Evolutionary conservation across 352 stramenopile genomes (phyloP).

Genomic region (Globisporangium ultimum): DNA sequence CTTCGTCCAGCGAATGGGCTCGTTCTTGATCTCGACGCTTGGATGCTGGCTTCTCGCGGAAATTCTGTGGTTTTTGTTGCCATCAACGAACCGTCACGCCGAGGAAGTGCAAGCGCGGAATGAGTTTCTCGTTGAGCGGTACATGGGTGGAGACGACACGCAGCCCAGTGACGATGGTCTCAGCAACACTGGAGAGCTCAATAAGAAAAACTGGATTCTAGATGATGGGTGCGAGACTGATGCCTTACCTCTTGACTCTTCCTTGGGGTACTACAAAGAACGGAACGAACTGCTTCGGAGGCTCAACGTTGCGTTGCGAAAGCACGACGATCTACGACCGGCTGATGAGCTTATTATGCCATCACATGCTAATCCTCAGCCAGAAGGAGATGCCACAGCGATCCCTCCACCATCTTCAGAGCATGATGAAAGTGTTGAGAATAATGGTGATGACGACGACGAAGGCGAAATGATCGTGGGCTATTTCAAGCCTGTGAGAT

Average conservation of each 20-base stretch:
- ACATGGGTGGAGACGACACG: conserved; percentile 28
- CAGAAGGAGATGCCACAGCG: no score
- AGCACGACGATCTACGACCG: conserved; percentile 11
- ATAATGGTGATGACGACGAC: not conserved
- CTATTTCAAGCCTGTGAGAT: conserved; percentile 25
- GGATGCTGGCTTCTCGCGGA: conserved; percentile 29
- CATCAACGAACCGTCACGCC: conserved; percentile 17
- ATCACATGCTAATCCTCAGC: no score
- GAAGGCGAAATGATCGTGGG: conserved; percentile 32
- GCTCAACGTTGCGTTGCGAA: conserved; percentile 34
- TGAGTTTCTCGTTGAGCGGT: conserved; percentile 40
- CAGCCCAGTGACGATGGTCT: conserved; percentile 7
- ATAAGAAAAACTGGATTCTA: conserved; percentile 6
- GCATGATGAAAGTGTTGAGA: not conserved
- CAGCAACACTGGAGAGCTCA: conserved; percentile 1
- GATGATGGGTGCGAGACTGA: not conserved
- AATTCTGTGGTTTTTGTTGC: conserved; percentile 34
- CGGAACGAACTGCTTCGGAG: conserved; percentile 30
- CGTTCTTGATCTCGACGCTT: conserved; percentile 29
- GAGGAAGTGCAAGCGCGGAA: conserved; percentile 30
- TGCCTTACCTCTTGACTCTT: conserved; percentile 2
- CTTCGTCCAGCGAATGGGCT: conserved; percentile 31
- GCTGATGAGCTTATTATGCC: not conserved
- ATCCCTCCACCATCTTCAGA: not conserved
- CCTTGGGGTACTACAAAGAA: conserved; percentile 27